These are phyloP conservation scores for Brassica balearica DNA, from an alignment of 441 rosid genomes.

Conservation along the genomic window DNA sequence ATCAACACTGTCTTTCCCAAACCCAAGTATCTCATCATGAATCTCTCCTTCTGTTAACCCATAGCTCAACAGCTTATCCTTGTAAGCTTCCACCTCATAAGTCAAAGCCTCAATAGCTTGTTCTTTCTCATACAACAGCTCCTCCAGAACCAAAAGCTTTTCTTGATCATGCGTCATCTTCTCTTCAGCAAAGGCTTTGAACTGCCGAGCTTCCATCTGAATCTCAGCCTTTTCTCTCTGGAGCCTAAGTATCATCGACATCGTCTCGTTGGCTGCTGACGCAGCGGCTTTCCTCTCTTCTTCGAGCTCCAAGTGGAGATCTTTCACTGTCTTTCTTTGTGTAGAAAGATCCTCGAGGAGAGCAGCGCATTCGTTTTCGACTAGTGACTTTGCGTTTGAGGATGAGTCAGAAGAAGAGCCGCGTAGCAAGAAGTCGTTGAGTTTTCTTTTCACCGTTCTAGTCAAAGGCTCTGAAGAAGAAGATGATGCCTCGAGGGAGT, in stretches of 20 bases:
- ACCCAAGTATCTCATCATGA: constrained; percentile 60
- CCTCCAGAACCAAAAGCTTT: constrained; percentile 69
- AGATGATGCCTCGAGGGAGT: constrained; percentile 48
- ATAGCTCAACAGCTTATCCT: constrained; percentile 83
- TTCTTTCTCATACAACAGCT: constrained; percentile 85
- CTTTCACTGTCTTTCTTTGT: constrained; percentile 74
- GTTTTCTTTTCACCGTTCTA: constrained; percentile 78
- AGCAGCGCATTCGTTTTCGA: constrained; percentile 79
- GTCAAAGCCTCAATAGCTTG: constrained; percentile 76
- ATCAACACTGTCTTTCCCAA: constrained; percentile 41
- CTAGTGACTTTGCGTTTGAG: constrained; percentile 68
- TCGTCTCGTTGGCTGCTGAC: constrained; percentile 95
- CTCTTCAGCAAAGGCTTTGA: constrained; percentile 88
- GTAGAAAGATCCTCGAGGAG: constrained; percentile 72
- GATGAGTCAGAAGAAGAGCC: constrained; percentile 55
- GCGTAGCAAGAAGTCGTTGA: constrained; percentile 63
- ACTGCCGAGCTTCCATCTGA: constrained; percentile 94
- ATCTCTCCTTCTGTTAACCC: constrained; percentile 82
- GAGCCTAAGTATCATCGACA: constrained; percentile 96
- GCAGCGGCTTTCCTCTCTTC: constrained; percentile 96
- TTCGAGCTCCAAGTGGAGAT: constrained; percentile 72
- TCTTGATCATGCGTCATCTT: constrained; percentile 89
- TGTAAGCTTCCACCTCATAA: constrained; percentile 88
- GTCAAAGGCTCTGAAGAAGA: constrained; percentile 52
- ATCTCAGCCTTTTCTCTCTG: constrained; percentile 98